Conservation (phyloP, 345 rosid species). For the Sonneratia caseolaris region DNA sequence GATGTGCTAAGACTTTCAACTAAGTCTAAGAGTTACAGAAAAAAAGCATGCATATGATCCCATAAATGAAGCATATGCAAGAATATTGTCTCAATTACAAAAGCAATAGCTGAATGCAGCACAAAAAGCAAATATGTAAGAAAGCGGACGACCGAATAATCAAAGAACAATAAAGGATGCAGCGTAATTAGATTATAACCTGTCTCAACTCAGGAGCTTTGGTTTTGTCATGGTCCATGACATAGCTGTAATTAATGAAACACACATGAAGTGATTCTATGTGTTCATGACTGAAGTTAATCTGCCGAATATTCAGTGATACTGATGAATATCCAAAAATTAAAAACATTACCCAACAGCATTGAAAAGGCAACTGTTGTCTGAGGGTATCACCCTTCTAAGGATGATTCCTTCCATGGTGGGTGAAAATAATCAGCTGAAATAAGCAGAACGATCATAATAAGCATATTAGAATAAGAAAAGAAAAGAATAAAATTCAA, state of each 20-base stretch:
- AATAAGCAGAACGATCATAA: neutral
- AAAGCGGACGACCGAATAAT: neutral
- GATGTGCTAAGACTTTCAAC: neutral
- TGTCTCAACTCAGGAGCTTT: slow-evolving; percentile 44
- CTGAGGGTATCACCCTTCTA: slow-evolving; percentile 93
- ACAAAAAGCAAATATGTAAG: neutral
- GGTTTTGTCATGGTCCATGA: slow-evolving; percentile 72
- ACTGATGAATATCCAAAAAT: neutral
- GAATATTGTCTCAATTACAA: neutral
- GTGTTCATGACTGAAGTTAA: no score
- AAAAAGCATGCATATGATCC: neutral
- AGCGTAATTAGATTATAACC: slow-evolving; percentile 13
- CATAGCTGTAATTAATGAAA: slow-evolving; percentile 44
- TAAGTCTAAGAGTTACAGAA: neutral
- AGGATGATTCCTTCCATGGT: slow-evolving; percentile 59
- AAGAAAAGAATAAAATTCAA: neutral
- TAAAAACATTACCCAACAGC: slow-evolving; percentile 59
- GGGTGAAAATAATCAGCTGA: neutral
- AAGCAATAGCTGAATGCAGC: neutral
- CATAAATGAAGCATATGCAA: neutral
- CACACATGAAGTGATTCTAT: neutral
- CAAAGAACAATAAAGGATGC: neutral
- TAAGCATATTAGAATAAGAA: neutral
- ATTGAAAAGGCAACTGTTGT: slow-evolving; percentile 94
- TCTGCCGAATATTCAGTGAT: neutral